Evolutionary conservation across 1,284 basidiomycete genomes (phyloP).

Genomic region (Athelia sp.): DNA sequence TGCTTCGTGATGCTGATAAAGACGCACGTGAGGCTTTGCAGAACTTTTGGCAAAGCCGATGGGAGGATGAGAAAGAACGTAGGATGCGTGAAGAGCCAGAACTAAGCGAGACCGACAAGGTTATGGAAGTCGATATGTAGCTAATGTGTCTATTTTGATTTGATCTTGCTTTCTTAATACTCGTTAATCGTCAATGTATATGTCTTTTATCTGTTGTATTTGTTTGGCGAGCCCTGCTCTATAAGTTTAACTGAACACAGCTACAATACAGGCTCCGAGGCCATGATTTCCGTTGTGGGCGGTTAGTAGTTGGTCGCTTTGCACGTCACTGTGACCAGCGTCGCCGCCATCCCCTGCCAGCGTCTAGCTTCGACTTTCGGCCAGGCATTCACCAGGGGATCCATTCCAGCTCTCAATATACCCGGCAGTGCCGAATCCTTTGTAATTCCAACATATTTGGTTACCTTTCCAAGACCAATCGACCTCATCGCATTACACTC

Average conservation of each 20-base stretch:
- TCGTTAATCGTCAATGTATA: neutral
- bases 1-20: conserved; percentile 55
- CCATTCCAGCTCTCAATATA: conserved; percentile 36
- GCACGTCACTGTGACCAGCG: neutral
- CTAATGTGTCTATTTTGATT: neutral
- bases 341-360: neutral
- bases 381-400: neutral
- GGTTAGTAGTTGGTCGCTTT: neutral
- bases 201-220: neutral
- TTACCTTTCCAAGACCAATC: conserved; percentile 8
- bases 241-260: too few species aligned
- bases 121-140: conserved; percentile 1
- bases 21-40: conserved; percentile 37
- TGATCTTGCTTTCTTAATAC: neutral
- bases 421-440: conserved; percentile 22
- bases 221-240: too few species aligned
- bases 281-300: too few species aligned
- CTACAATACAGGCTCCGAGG: too few species aligned
- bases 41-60: neutral
- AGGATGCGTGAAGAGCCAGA: neutral
- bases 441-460: conserved; percentile 11
- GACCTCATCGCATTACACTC: conserved; percentile 16
- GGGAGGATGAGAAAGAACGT: neutral
- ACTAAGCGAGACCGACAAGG: neutral
- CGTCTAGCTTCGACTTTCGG: conserved; percentile 1